These are phyloP conservation scores for Aspergillus haitiensis DNA, from an alignment of 495 filamentous ascomycete genomes.

Conservation along the genomic window DNA sequence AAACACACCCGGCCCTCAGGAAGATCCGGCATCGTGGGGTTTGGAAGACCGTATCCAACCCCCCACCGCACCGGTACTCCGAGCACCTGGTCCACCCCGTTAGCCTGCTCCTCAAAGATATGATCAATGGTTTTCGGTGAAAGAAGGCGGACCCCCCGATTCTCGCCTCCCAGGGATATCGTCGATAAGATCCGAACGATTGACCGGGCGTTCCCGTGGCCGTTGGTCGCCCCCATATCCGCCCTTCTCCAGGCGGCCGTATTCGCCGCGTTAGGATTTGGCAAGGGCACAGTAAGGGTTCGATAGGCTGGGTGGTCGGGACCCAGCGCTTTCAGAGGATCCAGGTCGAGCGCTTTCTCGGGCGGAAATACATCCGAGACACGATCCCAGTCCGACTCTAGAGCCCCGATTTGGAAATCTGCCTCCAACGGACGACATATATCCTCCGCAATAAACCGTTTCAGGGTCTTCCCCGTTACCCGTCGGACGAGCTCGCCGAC, in stretches of 20 bases:
- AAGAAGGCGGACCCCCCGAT: constrained; percentile 34
- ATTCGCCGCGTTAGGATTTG: constrained; percentile 8
- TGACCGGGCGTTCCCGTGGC: constrained; percentile 37
- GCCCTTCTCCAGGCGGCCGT: constrained; percentile 26
- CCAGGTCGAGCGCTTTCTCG: too few relatives aligned
- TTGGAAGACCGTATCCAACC: constrained; percentile 36
- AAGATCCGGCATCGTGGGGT: constrained; percentile 2
- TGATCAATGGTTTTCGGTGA: constrained; percentile 32
- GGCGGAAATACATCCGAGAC: constrained; percentile 32
- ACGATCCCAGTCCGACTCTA: constrained; percentile 34
- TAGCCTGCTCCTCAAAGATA: constrained; percentile 38
- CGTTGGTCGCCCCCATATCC: constrained; percentile 31
- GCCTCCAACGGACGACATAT: constrained; percentile 37
- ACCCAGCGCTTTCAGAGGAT: constrained; percentile 10
- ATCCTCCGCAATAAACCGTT: constrained; percentile 43
- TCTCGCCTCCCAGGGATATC: constrained; percentile 32
- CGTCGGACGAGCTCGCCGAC: constrained; percentile 42
- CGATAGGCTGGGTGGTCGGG: constrained; percentile 18
- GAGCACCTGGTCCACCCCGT: constrained; percentile 37
- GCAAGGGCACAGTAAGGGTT: constrained; percentile 12
- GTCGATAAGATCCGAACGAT: constrained; percentile 33
- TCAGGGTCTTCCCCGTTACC: constrained; percentile 38
- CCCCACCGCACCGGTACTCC: constrained; percentile 30
- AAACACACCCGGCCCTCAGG: constrained; percentile 26
- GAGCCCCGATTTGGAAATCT: constrained; percentile 40